A percentile compares a stretch with the other conserved stretches of the same genome.
These are phyloP conservation scores for Pezicula neosporulosa DNA, from an alignment of 2,329 filamentous ascomycete genomes.

Conservation along the genomic window DNA sequence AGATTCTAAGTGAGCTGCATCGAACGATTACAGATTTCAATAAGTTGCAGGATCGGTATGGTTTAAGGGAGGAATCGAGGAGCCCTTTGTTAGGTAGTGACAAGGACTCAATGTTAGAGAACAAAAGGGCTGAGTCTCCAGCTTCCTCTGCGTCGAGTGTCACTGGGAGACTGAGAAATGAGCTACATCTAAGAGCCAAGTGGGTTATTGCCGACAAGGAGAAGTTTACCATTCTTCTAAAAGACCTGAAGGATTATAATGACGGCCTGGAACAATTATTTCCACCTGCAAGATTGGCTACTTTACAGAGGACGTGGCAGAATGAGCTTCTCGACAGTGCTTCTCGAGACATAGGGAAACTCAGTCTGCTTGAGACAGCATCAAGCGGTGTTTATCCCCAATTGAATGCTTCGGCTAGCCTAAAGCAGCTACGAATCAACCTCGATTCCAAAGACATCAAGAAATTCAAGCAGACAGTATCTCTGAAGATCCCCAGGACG, in stretches of 20 bases:
- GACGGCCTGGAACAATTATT: conserved; percentile 45
- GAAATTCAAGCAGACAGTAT: conserved; percentile 39
- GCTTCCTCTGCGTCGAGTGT: background rate
- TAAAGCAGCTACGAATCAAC: conserved; percentile 45
- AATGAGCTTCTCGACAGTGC: conserved; percentile 43
- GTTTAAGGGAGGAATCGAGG: conserved; percentile 30
- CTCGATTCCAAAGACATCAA: conserved; percentile 38
- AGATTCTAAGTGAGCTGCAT: conserved; percentile 40
- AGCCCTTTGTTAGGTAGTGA: background rate
- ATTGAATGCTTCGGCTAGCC: conserved; percentile 37
- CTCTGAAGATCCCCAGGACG: conserved; percentile 34
- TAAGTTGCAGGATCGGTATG: conserved; percentile 39
- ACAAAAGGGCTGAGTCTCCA: background rate
- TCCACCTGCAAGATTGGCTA: conserved; percentile 37
- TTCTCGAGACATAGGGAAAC: conserved; percentile 36
- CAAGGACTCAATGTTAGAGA: conserved; percentile 2
- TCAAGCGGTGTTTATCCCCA: conserved; percentile 38
- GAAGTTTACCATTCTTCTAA: conserved; percentile 37
- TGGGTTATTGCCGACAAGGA: conserved; percentile 46
- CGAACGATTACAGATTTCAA: conserved; percentile 41
- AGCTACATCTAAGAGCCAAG: conserved; percentile 31
- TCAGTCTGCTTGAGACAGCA: conserved; percentile 39
- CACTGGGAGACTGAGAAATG: conserved; percentile 14
- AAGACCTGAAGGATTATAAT: conserved; percentile 43
- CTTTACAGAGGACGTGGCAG: conserved; percentile 42